Percentiles rank a stretch among this genome's conserved stretches.
Conservation (phyloP, 441 rosid genomes). For the Populus hybrid region DNA sequence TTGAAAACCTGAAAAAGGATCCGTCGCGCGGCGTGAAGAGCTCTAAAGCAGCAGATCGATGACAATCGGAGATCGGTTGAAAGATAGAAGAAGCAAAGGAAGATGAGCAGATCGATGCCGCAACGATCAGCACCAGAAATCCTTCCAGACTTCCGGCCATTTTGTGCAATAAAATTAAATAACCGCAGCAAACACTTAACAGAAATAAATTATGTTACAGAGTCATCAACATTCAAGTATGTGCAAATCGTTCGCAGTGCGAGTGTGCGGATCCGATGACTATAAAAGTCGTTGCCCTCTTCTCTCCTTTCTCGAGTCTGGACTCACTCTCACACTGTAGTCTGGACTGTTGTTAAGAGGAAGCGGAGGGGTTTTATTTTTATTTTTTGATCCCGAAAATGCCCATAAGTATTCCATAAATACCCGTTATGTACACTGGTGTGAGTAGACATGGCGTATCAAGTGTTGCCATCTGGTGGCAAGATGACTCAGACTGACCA, state of each 20-base stretch:
- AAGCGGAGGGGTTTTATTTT: not conserved
- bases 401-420: not conserved
- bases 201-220: not conserved
- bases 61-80: constrained; percentile 82
- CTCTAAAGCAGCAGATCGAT: constrained; percentile 87
- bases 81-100: constrained; percentile 52
- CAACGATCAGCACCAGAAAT: constrained; percentile 39
- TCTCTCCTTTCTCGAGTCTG: not conserved
- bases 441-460: not conserved
- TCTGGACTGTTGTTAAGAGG: not conserved
- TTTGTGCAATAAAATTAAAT: constrained; percentile 29
- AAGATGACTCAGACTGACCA: not conserved
- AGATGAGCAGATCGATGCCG: constrained; percentile 46
- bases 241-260: not conserved
- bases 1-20: constrained; percentile 63
- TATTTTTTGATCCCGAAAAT: not conserved
- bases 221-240: not conserved
- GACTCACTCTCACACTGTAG: not conserved
- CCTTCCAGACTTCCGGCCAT: constrained; percentile 52
- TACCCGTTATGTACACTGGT: not conserved
- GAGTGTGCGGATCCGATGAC: not conserved
- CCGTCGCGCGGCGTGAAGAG: constrained; percentile 59
- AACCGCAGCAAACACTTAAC: not conserved
- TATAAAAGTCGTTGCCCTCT: not conserved
- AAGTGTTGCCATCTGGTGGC: not conserved